Base-by-base conservation (phyloP, 139 green algal species). In the Trebouxia sp. region DNA sequence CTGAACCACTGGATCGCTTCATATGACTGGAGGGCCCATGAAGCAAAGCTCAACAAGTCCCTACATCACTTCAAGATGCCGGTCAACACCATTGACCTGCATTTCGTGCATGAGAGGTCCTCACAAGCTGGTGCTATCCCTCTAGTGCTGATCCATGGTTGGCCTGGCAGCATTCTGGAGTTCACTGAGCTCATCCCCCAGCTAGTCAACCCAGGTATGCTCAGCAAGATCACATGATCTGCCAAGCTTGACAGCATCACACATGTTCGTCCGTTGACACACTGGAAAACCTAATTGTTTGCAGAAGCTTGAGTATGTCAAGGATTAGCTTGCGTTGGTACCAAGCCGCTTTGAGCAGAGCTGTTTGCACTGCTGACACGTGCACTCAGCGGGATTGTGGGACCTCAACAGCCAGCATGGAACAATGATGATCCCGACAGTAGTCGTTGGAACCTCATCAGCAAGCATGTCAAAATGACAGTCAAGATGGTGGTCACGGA, bases 161-260 rank as follows among this genome's bases (percentile, higher is more conserved):
- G 81, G 81, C 81, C 81, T 6, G 81, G 81, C 22, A 66, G 35
- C 62, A 67, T 85, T 35, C 30, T 85, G 42, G 81, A 85, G 58
- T 77, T 78, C 38, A n/a, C 41, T 9, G 65, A 81, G 45, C 66
- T 85, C 30, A 69, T 85, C 35, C 72, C 55, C 26, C 26, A 75
- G 11, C 41, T 84, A n/a, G 41, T 28, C 11, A 53, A 50, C 43
- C 79, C 66, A 51, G 79, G 79, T 76, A 0, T 55, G 28, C 39
- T 38, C n/a, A n/a, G 26, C 35, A 30, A 39, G 39, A 24, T 14
- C 7, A 5, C 20, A 32, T 24, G 0, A 15, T 39, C 0, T 12
- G 6, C 26, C 28, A 9, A 38, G 28, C 26, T 7, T 38, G n/a
- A 67, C 56, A 24, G 14, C n/a, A 38, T 20, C 17, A 7, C 0